Evolutionary conservation across 1,139 yeast species (phyloP).

Genomic region (Kodamaea arcana): DNA sequence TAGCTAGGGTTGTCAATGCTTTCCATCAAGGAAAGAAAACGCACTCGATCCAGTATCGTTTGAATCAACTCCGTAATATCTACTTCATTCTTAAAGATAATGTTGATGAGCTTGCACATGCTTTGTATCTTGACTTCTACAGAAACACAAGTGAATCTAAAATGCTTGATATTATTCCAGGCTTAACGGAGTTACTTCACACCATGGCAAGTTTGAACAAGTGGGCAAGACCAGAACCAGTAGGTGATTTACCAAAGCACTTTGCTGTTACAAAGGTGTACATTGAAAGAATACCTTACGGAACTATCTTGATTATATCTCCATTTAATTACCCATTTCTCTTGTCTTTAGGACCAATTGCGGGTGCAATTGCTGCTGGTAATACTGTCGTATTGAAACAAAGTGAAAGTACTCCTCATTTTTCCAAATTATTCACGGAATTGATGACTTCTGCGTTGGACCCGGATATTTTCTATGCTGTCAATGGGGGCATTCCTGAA

Average conservation of each 20-base stretch:
- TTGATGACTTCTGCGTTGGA: constrained; percentile 53
- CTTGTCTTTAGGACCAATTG: constrained; percentile 61
- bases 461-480: constrained; percentile 54
- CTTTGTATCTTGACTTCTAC: constrained; percentile 63
- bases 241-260: constrained; percentile 43
- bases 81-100: constrained; percentile 62
- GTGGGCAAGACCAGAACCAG: constrained; percentile 57
- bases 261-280: constrained; percentile 45
- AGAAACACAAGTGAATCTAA: constrained; percentile 60
- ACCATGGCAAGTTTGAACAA: constrained; percentile 56
- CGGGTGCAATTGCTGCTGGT: constrained; percentile 86
- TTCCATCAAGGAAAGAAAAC: constrained; percentile 49
- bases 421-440: constrained; percentile 51
- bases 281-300: constrained; percentile 67
- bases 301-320: constrained; percentile 69
- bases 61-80: constrained; percentile 62
- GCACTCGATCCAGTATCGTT: constrained; percentile 53
- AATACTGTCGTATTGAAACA: constrained; percentile 80
- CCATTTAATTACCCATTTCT: constrained; percentile 87
- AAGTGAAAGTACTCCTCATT: constrained; percentile 67
- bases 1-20: constrained; percentile 35
- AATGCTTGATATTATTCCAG: constrained; percentile 51
- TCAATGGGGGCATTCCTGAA: constrained; percentile 74
- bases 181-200: constrained; percentile 54
- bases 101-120: constrained; percentile 49